Evolutionary conservation across 768 basidiomycete genomes (phyloP).

Genomic region (Tylopilus plumbeoviolaceoides): DNA sequence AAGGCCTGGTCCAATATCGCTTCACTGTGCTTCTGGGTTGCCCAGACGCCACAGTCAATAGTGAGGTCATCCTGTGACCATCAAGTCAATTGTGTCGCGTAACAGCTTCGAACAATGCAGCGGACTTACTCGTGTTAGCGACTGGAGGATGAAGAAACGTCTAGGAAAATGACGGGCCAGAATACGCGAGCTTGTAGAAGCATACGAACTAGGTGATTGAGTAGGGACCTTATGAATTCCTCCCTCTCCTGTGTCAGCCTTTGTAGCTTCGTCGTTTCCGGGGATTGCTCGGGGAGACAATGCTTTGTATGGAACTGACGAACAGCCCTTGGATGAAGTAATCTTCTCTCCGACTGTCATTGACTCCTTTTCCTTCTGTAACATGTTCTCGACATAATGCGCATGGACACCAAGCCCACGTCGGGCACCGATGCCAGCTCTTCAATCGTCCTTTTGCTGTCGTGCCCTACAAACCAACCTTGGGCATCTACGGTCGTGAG

Average conservation of each 20-base stretch:
- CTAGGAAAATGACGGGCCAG: constrained; percentile 73
- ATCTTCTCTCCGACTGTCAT: constrained; percentile 1
- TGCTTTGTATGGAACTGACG: neutral
- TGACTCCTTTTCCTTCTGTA: constrained; percentile 29
- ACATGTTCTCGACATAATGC: constrained; percentile 71
- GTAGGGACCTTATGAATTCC: constrained; percentile 7
- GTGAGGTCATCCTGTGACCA: constrained; percentile 67
- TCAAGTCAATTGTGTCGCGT: neutral
- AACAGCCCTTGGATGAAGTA: neutral
- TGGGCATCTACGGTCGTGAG: constrained; percentile 68
- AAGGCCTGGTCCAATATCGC: constrained; percentile 87
- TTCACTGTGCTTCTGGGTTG: constrained; percentile 92
- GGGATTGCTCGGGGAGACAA: constrained; percentile 29
- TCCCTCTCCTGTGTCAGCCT: neutral
- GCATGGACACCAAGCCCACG: constrained; percentile 81
- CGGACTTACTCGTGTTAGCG: constrained; percentile 64
- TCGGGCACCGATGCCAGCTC: constrained; percentile 89
- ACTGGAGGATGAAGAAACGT: constrained; percentile 93
- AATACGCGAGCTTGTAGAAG: constrained; percentile 83
- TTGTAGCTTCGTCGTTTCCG: constrained; percentile 37
- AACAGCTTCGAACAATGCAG: neutral
- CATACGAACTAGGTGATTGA: constrained; percentile 59
- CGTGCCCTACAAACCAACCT: constrained; percentile 81
- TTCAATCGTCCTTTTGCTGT: constrained; percentile 77
- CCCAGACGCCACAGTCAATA: constrained; percentile 78